Percentiles rank a stretch among this genome's conserved stretches.
Evolutionary conservation across 2,329 filamentous ascomycete genomes (phyloP).

Genomic region (Fusarium penzigii): DNA sequence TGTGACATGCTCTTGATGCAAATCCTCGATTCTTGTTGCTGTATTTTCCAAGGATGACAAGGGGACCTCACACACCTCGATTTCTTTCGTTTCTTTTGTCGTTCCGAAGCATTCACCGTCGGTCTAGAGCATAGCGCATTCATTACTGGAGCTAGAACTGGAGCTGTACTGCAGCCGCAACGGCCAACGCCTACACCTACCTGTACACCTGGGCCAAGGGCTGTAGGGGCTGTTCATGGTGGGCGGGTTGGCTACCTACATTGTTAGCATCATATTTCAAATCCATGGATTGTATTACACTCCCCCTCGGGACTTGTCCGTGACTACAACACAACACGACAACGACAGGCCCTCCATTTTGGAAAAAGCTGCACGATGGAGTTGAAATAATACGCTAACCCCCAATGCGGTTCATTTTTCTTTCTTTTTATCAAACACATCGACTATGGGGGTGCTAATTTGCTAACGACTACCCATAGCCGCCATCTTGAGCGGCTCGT

Average conservation of each 20-base stretch:
- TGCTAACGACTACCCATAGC: not conserved
- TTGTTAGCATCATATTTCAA: no score
- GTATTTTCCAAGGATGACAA: no score
- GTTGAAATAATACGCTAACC: not conserved
- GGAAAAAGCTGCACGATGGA: not conserved
- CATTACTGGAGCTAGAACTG: not conserved
- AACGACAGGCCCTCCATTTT: not conserved
- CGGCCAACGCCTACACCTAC: no score
- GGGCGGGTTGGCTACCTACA: no score
- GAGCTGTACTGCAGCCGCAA: not conserved
- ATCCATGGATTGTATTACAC: no score
- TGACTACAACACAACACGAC: not conserved
- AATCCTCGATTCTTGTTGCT: no score
- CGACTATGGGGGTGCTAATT: not conserved
- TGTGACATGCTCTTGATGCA: no score
- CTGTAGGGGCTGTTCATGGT: not conserved
- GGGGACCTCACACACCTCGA: not conserved
- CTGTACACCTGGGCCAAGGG: no score
- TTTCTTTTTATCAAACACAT: not conserved
- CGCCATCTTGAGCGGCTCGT: not conserved
- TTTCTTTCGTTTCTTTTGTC: not conserved
- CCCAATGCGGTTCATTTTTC: not conserved
- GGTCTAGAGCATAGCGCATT: not conserved
- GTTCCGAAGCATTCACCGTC: not conserved
- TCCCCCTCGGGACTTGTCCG: not conserved